A percentile compares a stretch with the other conserved stretches of the same genome.
These are phyloP conservation scores for Hypholoma sublateritium DNA, from an alignment of 768 basidiomycete species.

Conservation along the genomic window DNA sequence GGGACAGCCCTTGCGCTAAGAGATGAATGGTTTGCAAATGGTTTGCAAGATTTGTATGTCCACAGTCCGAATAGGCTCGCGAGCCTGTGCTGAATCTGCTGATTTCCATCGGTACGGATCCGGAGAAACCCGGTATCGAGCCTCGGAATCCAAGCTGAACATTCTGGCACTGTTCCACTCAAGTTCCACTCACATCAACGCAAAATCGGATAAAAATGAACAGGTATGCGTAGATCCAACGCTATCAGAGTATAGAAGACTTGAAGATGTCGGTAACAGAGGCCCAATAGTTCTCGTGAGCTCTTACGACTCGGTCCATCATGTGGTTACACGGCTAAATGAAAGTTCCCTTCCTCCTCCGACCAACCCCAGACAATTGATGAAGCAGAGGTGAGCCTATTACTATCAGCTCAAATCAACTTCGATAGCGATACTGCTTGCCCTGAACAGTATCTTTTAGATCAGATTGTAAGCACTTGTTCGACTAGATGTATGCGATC, in stretches of 20 bases:
- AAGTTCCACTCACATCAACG: background rate
- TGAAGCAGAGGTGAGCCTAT: slow-evolving; percentile 24
- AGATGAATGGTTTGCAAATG: too few relatives aligned
- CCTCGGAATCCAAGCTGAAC: background rate
- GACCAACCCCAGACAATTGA: slow-evolving; percentile 24
- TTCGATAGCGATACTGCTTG: background rate
- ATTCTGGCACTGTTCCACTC: background rate
- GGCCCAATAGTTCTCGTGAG: slow-evolving; percentile 24
- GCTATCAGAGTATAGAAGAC: background rate
- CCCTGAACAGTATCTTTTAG: slow-evolving; percentile 31
- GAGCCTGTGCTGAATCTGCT: too few relatives aligned
- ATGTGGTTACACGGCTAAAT: background rate
- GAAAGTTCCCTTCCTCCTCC: too few relatives aligned
- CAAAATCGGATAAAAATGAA: slow-evolving; percentile 2
- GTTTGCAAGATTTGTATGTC: too few relatives aligned
- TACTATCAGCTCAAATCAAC: background rate
- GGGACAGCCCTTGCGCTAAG: too few relatives aligned
- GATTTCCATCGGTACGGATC: too few relatives aligned
- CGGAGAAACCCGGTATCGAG: too few relatives aligned
- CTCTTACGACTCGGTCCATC: background rate
- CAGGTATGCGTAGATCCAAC: background rate
- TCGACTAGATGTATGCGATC: background rate
- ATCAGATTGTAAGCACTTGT: slow-evolving; percentile 30
- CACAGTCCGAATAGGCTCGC: too few relatives aligned
- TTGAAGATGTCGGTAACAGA: slow-evolving; percentile 1